Base-by-base conservation (phyloP, 1,284 basidiomycete species). In the Stereum hirsutum region DNA sequence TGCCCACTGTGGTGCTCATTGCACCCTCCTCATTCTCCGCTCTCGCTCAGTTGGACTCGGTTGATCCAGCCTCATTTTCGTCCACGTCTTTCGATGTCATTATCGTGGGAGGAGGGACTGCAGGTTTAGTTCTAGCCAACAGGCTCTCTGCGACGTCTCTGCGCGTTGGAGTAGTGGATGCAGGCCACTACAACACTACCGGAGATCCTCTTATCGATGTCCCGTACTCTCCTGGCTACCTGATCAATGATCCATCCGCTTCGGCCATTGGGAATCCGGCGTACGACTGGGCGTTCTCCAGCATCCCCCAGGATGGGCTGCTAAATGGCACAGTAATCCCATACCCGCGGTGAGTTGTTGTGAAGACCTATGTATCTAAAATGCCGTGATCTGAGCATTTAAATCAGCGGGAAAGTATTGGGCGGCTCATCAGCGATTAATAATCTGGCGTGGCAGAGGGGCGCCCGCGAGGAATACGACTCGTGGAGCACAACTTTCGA, bases 351-450 rank as follows among this genome's bases (percentile, higher is more conserved):
- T 49, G 35, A 17, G 21, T n/a, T 12, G 24, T 11, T 38, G 20
- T 25, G 4, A 5, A 15, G 30, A 17, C 4, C 17, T 17, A 20
- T 6, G 21, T 12, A 11, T 19, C 33, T 35, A 17, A 10, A 12
- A 17, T 10, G 10, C 14, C 33, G 8, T 17, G 5, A 14, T 20
- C 5, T 23, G 15, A 20, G n/a, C 3, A 15, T 14, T 31, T 10
- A 12, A 14, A 24, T 6, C 7, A 49, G 48, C 25, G 48, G 48
- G n/a, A 48, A 48, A 20, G 48, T 49, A 24, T 39, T 49, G 7
- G 48, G 48, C 21, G 48, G 48, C 8, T 48, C 48, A 19, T 49
- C 46, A 5, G 48, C 48, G 10, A 49, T 49, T 24, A 48, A 49
- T 30, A 42, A 37, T 17, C 42, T 49, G 48, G 47, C 48, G 23